Percentiles rank a stretch among this genome's conserved stretches.
phyloP scores from a whole-genome alignment of 2,329 filamentous ascomycete genomes.

The Grosmannia huntii region DNA sequence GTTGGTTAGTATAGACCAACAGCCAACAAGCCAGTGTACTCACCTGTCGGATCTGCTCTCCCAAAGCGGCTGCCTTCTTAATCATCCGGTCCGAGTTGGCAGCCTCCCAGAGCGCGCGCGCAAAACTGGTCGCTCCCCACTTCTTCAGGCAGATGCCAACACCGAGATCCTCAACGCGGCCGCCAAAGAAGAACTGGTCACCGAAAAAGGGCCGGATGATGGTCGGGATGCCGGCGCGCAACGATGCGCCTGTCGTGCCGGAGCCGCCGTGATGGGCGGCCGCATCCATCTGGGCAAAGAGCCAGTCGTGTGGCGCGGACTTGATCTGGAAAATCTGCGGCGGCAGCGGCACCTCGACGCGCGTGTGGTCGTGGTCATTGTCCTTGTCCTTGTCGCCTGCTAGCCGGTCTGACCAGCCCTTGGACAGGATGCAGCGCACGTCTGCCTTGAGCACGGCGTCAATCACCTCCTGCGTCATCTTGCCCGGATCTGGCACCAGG shows the following conservation, averaged over 20 bases:
- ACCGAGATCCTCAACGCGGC: constrained; percentile 79
- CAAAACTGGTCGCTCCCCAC: constrained; percentile 76
- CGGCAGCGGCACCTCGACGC: constrained; percentile 57
- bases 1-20: background rate
- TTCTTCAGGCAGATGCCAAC: constrained; percentile 84
- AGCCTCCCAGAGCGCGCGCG: constrained; percentile 78
- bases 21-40: too few species aligned
- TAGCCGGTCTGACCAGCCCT: constrained; percentile 85
- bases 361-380: constrained; percentile 14
- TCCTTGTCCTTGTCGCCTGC: constrained; percentile 14
- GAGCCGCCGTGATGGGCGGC: constrained; percentile 90
- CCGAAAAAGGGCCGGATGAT: constrained; percentile 96
- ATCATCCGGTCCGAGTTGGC: constrained; percentile 89
- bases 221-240: constrained; percentile 82
- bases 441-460: constrained; percentile 84
- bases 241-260: constrained; percentile 85
- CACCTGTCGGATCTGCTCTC: constrained; percentile 79
- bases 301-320: constrained; percentile 89
- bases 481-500: constrained; percentile 77
- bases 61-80: constrained; percentile 65
- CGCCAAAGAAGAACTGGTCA: constrained; percentile 93
- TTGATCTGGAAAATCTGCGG: constrained; percentile 79
- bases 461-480: constrained; percentile 84
- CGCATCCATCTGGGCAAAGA: constrained; percentile 87
- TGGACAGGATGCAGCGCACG: constrained; percentile 86